Conservation (phyloP, 768 basidiomycete genomes). For the Suillus brevipes region DNA sequence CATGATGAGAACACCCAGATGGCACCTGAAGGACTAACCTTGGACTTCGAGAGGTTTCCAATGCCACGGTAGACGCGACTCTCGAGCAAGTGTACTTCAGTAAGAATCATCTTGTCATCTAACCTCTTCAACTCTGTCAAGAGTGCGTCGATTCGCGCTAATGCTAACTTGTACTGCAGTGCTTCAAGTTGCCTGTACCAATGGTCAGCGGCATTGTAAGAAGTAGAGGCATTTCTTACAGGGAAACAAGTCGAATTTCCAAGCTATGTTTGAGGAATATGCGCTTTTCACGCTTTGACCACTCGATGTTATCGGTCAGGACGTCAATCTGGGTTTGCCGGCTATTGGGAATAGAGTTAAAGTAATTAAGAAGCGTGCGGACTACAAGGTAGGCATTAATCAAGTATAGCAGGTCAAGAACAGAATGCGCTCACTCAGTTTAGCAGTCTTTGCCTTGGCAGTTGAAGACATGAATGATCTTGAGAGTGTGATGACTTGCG, state of each 20-base stretch:
- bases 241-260: slow-evolving; percentile 80
- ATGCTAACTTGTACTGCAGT: slow-evolving; percentile 73
- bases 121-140: slow-evolving; percentile 88
- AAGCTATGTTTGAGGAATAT: slow-evolving; percentile 95
- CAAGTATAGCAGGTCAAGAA: neutral
- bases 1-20: neutral
- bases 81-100: slow-evolving; percentile 94
- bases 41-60: slow-evolving; percentile 87
- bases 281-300: slow-evolving; percentile 90
- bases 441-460: slow-evolving; percentile 96
- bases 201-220: neutral
- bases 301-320: slow-evolving; percentile 87
- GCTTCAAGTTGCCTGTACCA: slow-evolving; percentile 67
- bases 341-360: slow-evolving; percentile 74
- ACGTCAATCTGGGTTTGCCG: slow-evolving; percentile 78
- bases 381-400: slow-evolving; percentile 46
- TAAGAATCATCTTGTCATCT: slow-evolving; percentile 97
- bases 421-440: slow-evolving; percentile 62
- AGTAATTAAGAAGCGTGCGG: slow-evolving; percentile 90
- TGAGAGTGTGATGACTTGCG: slow-evolving; percentile 82
- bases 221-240: slow-evolving; percentile 43
- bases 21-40: slow-evolving; percentile 46
- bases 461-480: slow-evolving; percentile 89
- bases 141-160: slow-evolving; percentile 81
- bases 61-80: slow-evolving; percentile 88